Percentiles rank a stretch among this genome's conserved stretches.
phyloP scores from a whole-genome alignment of 2,329 filamentous ascomycete genomes.

The Calycina marina region DNA sequence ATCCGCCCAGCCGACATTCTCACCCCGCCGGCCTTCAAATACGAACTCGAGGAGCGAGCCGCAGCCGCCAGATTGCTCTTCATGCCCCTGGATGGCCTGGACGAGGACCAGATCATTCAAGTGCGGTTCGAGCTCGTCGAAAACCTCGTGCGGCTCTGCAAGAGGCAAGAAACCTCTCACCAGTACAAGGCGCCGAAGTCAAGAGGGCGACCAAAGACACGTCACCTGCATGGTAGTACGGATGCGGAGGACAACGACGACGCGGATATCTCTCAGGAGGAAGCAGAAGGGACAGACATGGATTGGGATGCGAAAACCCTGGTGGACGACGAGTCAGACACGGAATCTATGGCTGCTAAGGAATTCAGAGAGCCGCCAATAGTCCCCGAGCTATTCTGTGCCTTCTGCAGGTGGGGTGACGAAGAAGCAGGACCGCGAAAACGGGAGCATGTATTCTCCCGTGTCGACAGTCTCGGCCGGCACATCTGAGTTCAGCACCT shows the following conservation, averaged over 20 bases:
- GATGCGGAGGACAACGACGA: too few species aligned
- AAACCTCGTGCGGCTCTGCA: slow-evolving; percentile 9
- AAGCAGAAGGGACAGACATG: too few species aligned
- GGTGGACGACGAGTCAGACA: neutral
- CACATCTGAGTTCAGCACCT: slow-evolving; percentile 5
- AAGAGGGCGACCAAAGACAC: too few species aligned
- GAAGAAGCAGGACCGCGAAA: slow-evolving; percentile 5
- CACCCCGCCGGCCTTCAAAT: slow-evolving; percentile 10
- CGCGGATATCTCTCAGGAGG: too few species aligned
- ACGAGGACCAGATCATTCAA: slow-evolving; percentile 10
- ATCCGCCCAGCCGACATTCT: slow-evolving; percentile 12
- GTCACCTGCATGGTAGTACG: too few species aligned
- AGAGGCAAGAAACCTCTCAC: slow-evolving; percentile 11
- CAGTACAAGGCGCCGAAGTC: slow-evolving; percentile 4
- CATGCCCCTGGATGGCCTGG: slow-evolving; percentile 8
- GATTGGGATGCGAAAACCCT: neutral
- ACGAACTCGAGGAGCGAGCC: slow-evolving; percentile 15
- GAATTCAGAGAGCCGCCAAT: neutral
- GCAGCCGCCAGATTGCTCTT: slow-evolving; percentile 13
- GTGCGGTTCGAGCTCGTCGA: slow-evolving; percentile 11
- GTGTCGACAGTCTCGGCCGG: slow-evolving; percentile 1
- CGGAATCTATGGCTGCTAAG: neutral
- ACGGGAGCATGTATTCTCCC: slow-evolving; percentile 1
- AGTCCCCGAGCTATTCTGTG: slow-evolving; percentile 1
- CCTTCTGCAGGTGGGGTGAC: slow-evolving; percentile 4